Base-by-base conservation (phyloP, 768 basidiomycete genomes). In the Lenzites betulinus region DNA sequence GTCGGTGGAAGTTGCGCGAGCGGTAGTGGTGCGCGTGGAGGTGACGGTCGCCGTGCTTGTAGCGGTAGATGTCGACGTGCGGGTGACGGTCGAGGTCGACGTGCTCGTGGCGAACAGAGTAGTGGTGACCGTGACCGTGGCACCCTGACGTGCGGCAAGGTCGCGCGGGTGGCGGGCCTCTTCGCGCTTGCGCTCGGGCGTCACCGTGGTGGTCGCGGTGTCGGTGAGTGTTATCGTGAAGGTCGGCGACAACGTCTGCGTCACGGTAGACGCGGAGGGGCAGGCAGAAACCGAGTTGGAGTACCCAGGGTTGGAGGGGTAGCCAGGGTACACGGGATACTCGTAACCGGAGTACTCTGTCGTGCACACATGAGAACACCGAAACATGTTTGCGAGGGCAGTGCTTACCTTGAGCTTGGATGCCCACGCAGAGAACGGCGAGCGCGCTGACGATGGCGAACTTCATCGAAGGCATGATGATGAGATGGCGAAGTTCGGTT, bases 381-480 rank as follows among this genome's bases (percentile, higher is more conserved):
- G 3, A 28, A 46, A 2, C 2, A 2, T 1, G 22, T 7, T 1
- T 9, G 47, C 9, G 33, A 28, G 2, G n/a, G 33, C 2, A 12
- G 1, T 16, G 18, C 44, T 36, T 9, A 55, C 54, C 55, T 23
- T 57, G 55, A 0, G 55, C 55, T 1, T 57, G 46, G 2, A 57
- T 44, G 8, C 55, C 55, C n/a, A 57, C 36, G 55, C 46, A 57
- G 36, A 57, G 46, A 18, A 36, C 35, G 23, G 55, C 36, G 55
- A 57, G 47, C 18, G 55, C 55, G 15, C 25, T 25, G 38, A 57
- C 36, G 38, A 49, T 41, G 8, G 55, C 55, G 26, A 57, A 18
- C 55, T 57, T 57, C 8, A 30, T 41, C 1, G 54, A 55, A 55
- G 46, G 46, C 55, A 57, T 57, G 25, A 36, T n/a, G 47, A 35